phyloP scores from a whole-genome alignment of 2,329 filamentous ascomycete genomes.

The Colletotrichum sp. region DNA sequence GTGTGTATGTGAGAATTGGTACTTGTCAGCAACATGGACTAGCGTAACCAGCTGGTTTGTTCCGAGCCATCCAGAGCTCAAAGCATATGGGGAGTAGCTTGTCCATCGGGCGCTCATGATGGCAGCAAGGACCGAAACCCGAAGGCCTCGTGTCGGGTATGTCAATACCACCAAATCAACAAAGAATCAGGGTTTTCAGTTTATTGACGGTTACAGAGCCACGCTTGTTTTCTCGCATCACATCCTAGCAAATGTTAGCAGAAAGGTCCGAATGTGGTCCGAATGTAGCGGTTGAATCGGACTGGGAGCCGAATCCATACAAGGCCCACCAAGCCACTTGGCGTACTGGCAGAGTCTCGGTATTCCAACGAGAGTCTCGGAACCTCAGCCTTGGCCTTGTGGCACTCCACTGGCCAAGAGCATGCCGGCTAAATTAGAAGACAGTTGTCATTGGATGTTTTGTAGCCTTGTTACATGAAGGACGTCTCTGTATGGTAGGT shows the following conservation, averaged over 20 bases:
- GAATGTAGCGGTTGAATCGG: neutral
- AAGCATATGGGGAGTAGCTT: fast-evolving
- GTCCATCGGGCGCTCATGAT: neutral
- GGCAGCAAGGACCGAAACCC: neutral
- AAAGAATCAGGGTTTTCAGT: too few relatives aligned
- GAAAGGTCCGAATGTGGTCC: neutral
- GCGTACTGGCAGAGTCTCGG: slow-evolving; percentile 1
- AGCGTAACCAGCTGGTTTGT: neutral
- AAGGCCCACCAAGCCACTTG: neutral
- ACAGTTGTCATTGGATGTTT: neutral
- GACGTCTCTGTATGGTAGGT: slow-evolving; percentile 1
- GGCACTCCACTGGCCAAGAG: slow-evolving; percentile 10
- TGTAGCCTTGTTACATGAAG: neutral
- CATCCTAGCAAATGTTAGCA: neutral
- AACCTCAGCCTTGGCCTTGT: slow-evolving; percentile 5
- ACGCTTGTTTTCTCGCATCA: neutral
- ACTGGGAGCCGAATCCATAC: neutral
- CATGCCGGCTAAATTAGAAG: neutral
- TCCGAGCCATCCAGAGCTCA: fast-evolving
- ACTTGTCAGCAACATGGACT: neutral
- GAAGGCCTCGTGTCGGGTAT: neutral
- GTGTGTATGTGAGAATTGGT: neutral
- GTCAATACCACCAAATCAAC: too few relatives aligned
- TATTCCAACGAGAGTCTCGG: neutral
- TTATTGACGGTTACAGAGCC: too few relatives aligned